These are phyloP conservation scores for Gossypium mustelinum DNA, from an alignment of 345 rosid genomes.

Conservation along the genomic window DNA sequence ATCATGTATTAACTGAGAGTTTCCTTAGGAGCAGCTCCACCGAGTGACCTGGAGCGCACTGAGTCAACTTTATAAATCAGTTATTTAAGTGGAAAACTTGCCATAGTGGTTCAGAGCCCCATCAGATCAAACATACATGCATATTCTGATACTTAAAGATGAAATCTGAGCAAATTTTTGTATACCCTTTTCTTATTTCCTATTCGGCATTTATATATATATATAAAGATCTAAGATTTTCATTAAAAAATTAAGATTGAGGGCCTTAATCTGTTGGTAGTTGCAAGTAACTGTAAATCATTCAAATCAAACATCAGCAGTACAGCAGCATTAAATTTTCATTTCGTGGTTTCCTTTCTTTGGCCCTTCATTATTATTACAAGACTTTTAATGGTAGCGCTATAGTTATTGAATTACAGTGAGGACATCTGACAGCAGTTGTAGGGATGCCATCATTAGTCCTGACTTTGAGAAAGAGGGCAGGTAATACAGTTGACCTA, in stretches of 20 bases:
- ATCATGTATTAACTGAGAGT: no score
- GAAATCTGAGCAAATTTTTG: background rate
- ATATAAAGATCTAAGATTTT: no score
- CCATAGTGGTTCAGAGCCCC: background rate
- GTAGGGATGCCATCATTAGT: background rate
- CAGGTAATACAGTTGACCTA: conserved; percentile 1
- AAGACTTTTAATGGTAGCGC: background rate
- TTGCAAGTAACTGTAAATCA: no score
- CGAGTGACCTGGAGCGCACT: no score
- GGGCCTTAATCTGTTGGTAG: no score
- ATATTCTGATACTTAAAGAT: background rate
- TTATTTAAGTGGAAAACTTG: background rate
- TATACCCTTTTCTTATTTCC: background rate
- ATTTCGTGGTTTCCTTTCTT: background rate
- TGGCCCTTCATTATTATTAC: background rate
- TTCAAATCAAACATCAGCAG: background rate
- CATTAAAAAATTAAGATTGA: no score
- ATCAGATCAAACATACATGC: background rate
- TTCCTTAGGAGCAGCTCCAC: no score
- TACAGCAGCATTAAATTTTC: background rate
- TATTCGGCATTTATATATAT: background rate
- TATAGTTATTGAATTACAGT: no score
- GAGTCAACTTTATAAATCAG: no score
- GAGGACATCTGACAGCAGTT: background rate
- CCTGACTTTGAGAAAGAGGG: background rate